Base-by-base conservation (phyloP, 2,329 filamentous ascomycete species). In the Colletotrichum sp. region DNA sequence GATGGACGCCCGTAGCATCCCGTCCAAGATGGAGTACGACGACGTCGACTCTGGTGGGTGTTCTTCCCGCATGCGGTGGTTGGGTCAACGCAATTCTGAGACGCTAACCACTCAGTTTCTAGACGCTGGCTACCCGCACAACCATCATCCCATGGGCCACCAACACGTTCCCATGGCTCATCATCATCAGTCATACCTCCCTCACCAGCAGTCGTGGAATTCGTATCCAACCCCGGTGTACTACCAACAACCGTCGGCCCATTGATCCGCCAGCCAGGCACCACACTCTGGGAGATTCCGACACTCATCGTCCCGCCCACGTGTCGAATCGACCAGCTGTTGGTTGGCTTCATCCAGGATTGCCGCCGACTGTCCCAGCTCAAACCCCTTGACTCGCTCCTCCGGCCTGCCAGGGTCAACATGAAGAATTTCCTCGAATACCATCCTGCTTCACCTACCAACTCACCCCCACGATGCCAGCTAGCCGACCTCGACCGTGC, bases 21-120 rank as follows among this genome's bases (percentile, higher is more conserved):
- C 75, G 24, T 81, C 84, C 68, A 86, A 86, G 81, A 82, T 84
- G 71, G 84, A 87, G 75, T 86, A 83, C 64, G 84, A 86, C 24
- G 85, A 87, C 60, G 72, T 78, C 39, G 78, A 78, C 44, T 78
- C 75, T 72, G 77, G 77, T 78, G 66, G 63, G 77, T 71, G 36
- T n/a, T 52, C 44, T 66, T 68, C 60, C 72, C 68, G 48, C 32
- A 65, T 65, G 59, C 52, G 52, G 74, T 73, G 71, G 76, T 75
- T 68, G 67, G 72, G 69, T 71, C 66, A 77, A 72, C 75, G 76
- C 76, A 70, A 78, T 77, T 75, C 77, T 78, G 75, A 79, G 80
- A 81, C 78, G 79, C 81, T 83, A 82, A 78, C 80, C 78, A 66
- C 68, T 79, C 77, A 81, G 79, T 77, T 75, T 79, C 73, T 78